Evolutionary conservation across 257 asterid genomes (phyloP), one percentile per base, ranked within the genome.

Genomic region (Solanum clarkiae): DNA sequence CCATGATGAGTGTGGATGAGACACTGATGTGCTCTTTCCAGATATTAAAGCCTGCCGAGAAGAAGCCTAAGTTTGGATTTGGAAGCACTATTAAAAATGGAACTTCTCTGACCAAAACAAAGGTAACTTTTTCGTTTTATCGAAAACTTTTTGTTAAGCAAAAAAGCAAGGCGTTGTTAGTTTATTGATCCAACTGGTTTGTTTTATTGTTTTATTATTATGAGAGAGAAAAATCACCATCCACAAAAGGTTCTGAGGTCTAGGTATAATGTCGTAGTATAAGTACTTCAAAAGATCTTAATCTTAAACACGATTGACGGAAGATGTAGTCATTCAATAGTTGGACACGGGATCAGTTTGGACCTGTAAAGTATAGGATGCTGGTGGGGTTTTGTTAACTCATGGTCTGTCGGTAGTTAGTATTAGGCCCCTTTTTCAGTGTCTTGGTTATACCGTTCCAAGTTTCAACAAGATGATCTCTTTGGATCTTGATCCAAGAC

Each of bases 21-120:
- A 88, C 93, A n/a, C 88, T 94, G 90, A 94, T 92, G 97, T 94
- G 98, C 88, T 93, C 97, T 69, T 94, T 94, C 84, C 98, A 94
- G 86, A 94, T 94, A 86, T 66, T 94, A 72, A 94, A 92, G 92
- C 95, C 95, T 15, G 92, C 95, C 1, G 98, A 94, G 57, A 93
- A 92, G 93, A 92, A 90, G 88, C 90, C 95, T 51, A 93, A 90
- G 90, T 92, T 89, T 86, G 94, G 94, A 83, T 92, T 93, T 68
- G 95, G 96, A 63, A 91, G 94, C 87, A 90, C 92, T 17, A 86
- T 93, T 71, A 91, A 92, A 80, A 86, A 84, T 49, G 98, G 94
- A 86, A 91, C 91, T 62, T 88, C 95, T 74, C 88, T 71, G 57
- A 83, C 81, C 32, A 94, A 94, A 87, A 40, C 89, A 6, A 94